phyloP scores from a whole-genome alignment of 805 yeast species.

The Metschnikowia orientalis region DNA sequence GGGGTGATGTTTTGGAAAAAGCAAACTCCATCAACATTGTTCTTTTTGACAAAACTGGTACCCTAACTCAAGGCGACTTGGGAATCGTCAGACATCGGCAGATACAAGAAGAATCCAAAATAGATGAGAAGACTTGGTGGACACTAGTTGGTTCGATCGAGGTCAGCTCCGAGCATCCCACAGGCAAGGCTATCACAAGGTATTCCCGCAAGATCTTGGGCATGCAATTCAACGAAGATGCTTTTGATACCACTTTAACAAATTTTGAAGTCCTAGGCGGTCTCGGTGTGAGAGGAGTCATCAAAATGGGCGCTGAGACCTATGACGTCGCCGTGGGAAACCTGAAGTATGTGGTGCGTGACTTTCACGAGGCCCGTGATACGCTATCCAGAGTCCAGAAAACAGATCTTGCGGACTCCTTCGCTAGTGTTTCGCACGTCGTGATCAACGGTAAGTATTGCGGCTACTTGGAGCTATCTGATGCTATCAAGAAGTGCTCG shows the following conservation, averaged over 20 bases:
- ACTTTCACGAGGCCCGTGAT: slow-evolving; percentile 13
- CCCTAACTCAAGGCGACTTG: slow-evolving; percentile 85
- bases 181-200: slow-evolving; percentile 64
- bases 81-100: slow-evolving; percentile 19
- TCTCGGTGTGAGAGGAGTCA: slow-evolving; percentile 39
- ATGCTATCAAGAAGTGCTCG: slow-evolving; percentile 65
- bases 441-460: slow-evolving; percentile 51
- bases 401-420: slow-evolving; percentile 18
- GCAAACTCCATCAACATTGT: slow-evolving; percentile 61
- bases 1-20: slow-evolving; percentile 82
- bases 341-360: slow-evolving; percentile 32
- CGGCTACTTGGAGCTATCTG: slow-evolving; percentile 68
- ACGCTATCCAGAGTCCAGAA: slow-evolving; percentile 12
- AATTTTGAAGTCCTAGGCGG: slow-evolving; percentile 41
- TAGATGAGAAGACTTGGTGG: slow-evolving; percentile 41
- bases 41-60: slow-evolving; percentile 94
- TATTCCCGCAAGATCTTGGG: slow-evolving; percentile 28
- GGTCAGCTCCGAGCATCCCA: slow-evolving; percentile 77
- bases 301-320: slow-evolving; percentile 15
- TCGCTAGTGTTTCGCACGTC: slow-evolving; percentile 51
- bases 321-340: slow-evolving; percentile 46
- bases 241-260: slow-evolving; percentile 26
- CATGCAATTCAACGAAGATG: slow-evolving; percentile 28
- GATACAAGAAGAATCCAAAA: not conserved
- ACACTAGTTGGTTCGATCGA: slow-evolving; percentile 57